Evolutionary conservation across 169 alveolate species (phyloP), one percentile per base, ranked within the genome.

Genomic region (Plasmodium gonderi): DNA sequence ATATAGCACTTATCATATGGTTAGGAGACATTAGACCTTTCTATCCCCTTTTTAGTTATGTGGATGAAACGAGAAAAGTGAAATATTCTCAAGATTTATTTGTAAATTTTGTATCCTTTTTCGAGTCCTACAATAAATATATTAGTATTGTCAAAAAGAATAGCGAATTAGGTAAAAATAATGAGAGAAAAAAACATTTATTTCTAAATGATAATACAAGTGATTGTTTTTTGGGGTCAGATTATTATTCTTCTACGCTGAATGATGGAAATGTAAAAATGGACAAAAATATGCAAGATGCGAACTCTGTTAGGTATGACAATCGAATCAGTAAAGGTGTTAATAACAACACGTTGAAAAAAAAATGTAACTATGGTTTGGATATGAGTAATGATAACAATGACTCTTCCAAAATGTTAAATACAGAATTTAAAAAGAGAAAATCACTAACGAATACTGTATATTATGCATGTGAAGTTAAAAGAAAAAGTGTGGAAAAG

Each of bases 81-180:
- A 78, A 69, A 67, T 65, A 64, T 51, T 76, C 90, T 42, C 45
- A 77, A 14, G 94, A 90, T 78, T 36, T 90, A 7, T 90, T 90
- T 69, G 90, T 90, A 26, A 77, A 90, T 65, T 64, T 90, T 6
- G 69, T 36, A 47, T 75, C n/a, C 38, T 90, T 90, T 79, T 90
- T 90, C 40, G 94, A 90, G 36, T 60, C 90, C 12, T 90, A 90
- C 90, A 90, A 90, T 45, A 90, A 78, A n/a, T 90, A 90, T 42
- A 42, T 90, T 12, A 5, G 49, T 44, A 78, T 90, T 6, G 31
- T 90, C 33, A 64, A 78, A 44, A 69, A 45, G 31, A 31, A 90
- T 31, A 76, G 29, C 14, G 80, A 80, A 65, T 14, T 23, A n/a
- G 23, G 78, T 47, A 33, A 47, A 44, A 31, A 75, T n/a, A 82